phyloP scores from a whole-genome alignment of 345 rosid species.

The Erucastrum elatum region DNA sequence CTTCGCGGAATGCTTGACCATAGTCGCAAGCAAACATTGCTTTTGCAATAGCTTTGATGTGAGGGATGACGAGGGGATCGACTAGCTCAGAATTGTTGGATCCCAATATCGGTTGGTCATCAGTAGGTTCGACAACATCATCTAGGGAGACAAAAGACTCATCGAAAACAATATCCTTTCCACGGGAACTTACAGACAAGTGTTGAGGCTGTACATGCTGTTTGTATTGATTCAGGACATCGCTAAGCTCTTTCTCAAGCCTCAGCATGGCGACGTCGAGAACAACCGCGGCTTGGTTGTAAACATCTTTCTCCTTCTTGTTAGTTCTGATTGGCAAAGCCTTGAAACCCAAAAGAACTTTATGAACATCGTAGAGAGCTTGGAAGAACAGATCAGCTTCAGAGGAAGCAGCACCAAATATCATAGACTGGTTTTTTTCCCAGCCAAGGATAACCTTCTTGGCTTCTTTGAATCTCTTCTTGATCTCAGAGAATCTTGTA shows the following conservation, averaged over 20 bases:
- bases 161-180: slow-evolving; percentile 44
- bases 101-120: slow-evolving; percentile 28
- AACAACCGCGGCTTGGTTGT: slow-evolving; percentile 45
- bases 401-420: slow-evolving; percentile 55
- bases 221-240: slow-evolving; percentile 51
- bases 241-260: slow-evolving; percentile 84
- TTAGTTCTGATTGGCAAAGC: slow-evolving; percentile 37
- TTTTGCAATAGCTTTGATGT: slow-evolving; percentile 61
- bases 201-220: slow-evolving; percentile 42
- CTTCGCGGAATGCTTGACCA: slow-evolving; percentile 51
- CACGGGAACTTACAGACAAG: slow-evolving; percentile 44
- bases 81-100: slow-evolving; percentile 49
- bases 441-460: slow-evolving; percentile 51
- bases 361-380: slow-evolving; percentile 53
- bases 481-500: slow-evolving; percentile 39
- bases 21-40: slow-evolving; percentile 66
- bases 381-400: slow-evolving; percentile 53
- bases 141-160: slow-evolving; percentile 67
- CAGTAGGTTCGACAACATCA: slow-evolving; percentile 44
- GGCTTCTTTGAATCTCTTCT: slow-evolving; percentile 47
- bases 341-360: slow-evolving; percentile 38
- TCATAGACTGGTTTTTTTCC: slow-evolving; percentile 48
- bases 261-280: slow-evolving; percentile 70
- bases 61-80: slow-evolving; percentile 51
- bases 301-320: slow-evolving; percentile 48